Base-by-base conservation (phyloP, 148 eudicot species). In the Rhododendron ferrugineum region DNA sequence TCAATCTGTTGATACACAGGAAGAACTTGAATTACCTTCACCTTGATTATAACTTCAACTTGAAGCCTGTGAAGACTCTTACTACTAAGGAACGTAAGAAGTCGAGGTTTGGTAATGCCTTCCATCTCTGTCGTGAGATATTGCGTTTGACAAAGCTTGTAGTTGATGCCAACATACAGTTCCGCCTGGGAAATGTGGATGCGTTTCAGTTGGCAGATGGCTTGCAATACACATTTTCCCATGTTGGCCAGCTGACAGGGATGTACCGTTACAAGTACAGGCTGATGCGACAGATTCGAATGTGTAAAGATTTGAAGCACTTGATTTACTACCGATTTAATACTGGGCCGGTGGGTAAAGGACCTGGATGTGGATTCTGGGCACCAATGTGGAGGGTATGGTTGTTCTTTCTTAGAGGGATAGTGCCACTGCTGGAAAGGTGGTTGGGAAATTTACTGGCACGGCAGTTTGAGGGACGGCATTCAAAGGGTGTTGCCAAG, bases 301-400 rank as follows among this genome's bases (percentile, higher is more conserved):
- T 97, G 99, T 97, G 99, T 85, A 97, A 97, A 85, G 99, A 97
- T 88, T 84, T 97, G 94, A 97, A 97, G 92, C 99, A 97, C 88
- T 90, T 97, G 86, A 97, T 97, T 79, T 97, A 97, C 87, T 97
- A 97, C 81, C 98, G 99, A 79, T 97, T 97, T 85, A 97, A 97
- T 87, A 97, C 99, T 76, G 99, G 99, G 60, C 99, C 99, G 1
- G 99, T 97, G 87, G 99, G 99, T 60, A 97, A 97, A 89, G 99
- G 99, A 72, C 99, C 99, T 92, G 99, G 99, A 58, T 97, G 99
- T 94, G 99, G 99, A 22, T 91, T 97, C 80, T 97, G 99, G 99
- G 99, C 99, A 22, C 98, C 99, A n/a, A 97, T 97, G 99, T 97
- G 99, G 99, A 93, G 99, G 92, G 99, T 97, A 5, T 97, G 99